A percentile compares a stretch with the other conserved stretches of the same genome.
These are phyloP conservation scores for Conticribra guillardii DNA, from an alignment of 108 stramenopile genomes.

Conservation along the genomic window DNA sequence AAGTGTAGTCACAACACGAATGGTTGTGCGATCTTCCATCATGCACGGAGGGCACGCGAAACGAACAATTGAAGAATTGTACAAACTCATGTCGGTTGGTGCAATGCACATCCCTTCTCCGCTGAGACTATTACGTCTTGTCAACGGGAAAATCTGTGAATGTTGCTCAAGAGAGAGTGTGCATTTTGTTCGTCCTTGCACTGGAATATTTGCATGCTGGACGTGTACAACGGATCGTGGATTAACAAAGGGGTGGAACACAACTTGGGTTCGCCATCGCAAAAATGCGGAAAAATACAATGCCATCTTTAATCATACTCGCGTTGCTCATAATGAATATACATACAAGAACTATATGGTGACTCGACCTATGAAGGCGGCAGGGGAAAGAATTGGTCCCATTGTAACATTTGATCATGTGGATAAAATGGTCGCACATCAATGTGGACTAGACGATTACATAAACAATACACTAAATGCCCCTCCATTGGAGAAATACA, in stretches of 20 bases:
- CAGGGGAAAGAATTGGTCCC: conserved; percentile 16
- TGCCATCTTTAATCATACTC: conserved; percentile 13
- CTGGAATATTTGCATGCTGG: conserved; percentile 34
- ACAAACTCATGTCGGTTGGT: conserved; percentile 2
- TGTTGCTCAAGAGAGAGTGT: conserved; percentile 2
- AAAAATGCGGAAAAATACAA: conserved; percentile 4
- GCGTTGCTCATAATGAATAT: conserved; percentile 16
- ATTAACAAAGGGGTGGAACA: conserved; percentile 23
- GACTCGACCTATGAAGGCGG: background rate
- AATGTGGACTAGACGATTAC: conserved; percentile 5
- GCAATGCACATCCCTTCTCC: conserved; percentile 24
- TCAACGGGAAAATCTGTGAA: conserved; percentile 27
- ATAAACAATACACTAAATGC: conserved; percentile 7
- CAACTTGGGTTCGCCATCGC: conserved; percentile 4
- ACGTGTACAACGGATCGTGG: conserved; percentile 3
- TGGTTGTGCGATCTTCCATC: conserved; percentile 17
- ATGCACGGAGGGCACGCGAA: conserved; percentile 19
- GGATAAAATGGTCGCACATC: conserved; percentile 10
- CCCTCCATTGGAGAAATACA: background rate
- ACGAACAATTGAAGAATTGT: conserved; percentile 14
- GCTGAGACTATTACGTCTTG: conserved; percentile 20
- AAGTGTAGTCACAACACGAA: conserved; percentile 2
- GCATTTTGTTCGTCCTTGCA: conserved; percentile 21
- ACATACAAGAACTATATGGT: conserved; percentile 8
- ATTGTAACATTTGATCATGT: conserved; percentile 18